Percentiles rank a stretch among this genome's conserved stretches.
Conservation (phyloP, 192 early-diverging fungal species). For the Piromyces sp. region DNA sequence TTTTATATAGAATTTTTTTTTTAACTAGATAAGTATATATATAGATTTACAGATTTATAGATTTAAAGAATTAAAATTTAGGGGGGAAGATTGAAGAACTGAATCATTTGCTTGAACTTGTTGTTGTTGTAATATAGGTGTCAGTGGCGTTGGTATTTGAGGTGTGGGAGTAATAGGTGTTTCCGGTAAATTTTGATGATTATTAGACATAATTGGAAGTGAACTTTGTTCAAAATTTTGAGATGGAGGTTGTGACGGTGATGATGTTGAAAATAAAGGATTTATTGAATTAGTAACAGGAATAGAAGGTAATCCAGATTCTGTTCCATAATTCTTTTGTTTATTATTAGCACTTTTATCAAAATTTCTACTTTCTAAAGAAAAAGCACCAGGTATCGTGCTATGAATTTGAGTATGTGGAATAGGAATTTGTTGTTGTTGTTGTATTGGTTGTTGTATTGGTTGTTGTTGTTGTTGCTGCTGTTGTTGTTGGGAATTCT, state of each 20-base stretch:
- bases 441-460: background rate
- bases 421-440: background rate
- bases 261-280: too few species aligned
- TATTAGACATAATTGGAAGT: background rate
- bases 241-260: background rate
- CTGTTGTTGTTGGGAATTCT: background rate
- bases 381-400: background rate
- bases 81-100: background rate
- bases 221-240: background rate
- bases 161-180: background rate
- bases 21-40: too few species aligned
- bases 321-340: background rate
- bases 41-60: too few species aligned
- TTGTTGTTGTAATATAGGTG: background rate
- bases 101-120: background rate
- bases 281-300: too few species aligned
- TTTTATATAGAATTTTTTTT: too few species aligned
- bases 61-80: background rate
- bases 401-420: background rate
- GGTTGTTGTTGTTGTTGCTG: background rate
- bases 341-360: background rate
- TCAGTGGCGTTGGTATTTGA: background rate
- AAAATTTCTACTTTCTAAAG: background rate
- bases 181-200: background rate
- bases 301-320: too few species aligned